These are phyloP conservation scores for Vinca major DNA, from an alignment of 305 asterid species.

Conservation along the genomic window DNA sequence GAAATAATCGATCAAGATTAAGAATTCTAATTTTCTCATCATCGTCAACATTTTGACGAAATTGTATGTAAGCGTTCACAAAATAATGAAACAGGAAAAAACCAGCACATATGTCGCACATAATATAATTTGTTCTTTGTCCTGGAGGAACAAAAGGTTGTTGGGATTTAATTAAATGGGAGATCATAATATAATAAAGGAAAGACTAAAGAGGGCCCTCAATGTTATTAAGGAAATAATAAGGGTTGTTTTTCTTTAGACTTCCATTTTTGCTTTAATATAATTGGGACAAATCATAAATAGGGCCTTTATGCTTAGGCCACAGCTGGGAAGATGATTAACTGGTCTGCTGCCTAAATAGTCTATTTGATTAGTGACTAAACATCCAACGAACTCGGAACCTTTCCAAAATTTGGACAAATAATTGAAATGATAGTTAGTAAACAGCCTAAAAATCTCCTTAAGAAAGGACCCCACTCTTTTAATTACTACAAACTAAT, in stretches of 20 bases:
- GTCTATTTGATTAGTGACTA: slow-evolving; percentile 13
- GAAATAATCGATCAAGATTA: too few species aligned
- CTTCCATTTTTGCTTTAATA: slow-evolving; percentile 2
- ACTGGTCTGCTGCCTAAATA: background rate
- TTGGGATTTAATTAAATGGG: too few species aligned
- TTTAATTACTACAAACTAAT: background rate
- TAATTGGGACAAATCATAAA: slow-evolving; percentile 8
- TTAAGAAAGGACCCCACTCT: slow-evolving; percentile 3
- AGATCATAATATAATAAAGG: too few species aligned
- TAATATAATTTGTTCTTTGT: too few species aligned
- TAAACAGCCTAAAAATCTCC: background rate
- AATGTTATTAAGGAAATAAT: background rate
- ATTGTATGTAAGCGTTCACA: too few species aligned
- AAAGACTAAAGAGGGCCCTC: background rate
- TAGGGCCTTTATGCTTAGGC: slow-evolving; percentile 3
- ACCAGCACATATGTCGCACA: too few species aligned
- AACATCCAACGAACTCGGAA: slow-evolving; percentile 10
- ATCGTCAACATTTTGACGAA: too few species aligned
- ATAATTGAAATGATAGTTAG: slow-evolving; percentile 10
- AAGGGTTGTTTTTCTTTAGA: background rate
- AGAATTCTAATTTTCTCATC: too few species aligned
- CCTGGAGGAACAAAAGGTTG: too few species aligned
- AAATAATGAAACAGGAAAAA: background rate
- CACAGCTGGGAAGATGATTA: slow-evolving; percentile 9
- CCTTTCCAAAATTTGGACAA: slow-evolving; percentile 11